Evolutionary conservation across 371 early-diverging fungal genomes (phyloP), one percentile per base, ranked within the genome.

Genomic region (Funneliformis caledonium): DNA sequence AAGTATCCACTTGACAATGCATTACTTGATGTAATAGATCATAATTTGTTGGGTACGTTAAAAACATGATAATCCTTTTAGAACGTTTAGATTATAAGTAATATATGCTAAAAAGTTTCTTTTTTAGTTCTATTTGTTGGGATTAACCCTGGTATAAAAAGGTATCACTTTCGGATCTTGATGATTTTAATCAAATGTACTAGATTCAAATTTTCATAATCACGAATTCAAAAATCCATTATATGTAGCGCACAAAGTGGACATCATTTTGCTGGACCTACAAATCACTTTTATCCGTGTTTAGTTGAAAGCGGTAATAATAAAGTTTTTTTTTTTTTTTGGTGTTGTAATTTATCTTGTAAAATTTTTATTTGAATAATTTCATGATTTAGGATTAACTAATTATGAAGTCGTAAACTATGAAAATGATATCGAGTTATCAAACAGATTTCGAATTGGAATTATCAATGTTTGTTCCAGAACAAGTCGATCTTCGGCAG

Each of bases 201-300:
- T 91, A 91, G 2, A 2, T 37, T 37, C 37, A 37, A 37, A 37
- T 37, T 37, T 37, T 37, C 3, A 83, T 86, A 9, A 92, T 93
- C 50, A 89, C 89, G 62, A 91, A 95, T 3, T 89, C 56, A 56
- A 56, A 56, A 56, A 16, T 56, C 16, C 19, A n/a, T 19, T 56
- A 70, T 8, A 70, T 14, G 22, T 8, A 89, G 9, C 91, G 82
- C 45, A 94, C 47, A 82, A 94, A 92, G 69, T 96, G 86, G 62
- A 87, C 85, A 78, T 94, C 93, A n/a, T 91, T 90, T 77, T 93
- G 94, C 60, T 85, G 81, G 50, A 96, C 92, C 10, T 89, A 89
- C 80, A 91, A 91, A 69, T 88, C 85, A 82, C 96, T 96, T 85
- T 97, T 97, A 69, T 88, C 84, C 78, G 43, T 78, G 78, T 52